Base-by-base conservation (phyloP, 495 filamentous ascomycete species). In the Collariella sp. region DNA sequence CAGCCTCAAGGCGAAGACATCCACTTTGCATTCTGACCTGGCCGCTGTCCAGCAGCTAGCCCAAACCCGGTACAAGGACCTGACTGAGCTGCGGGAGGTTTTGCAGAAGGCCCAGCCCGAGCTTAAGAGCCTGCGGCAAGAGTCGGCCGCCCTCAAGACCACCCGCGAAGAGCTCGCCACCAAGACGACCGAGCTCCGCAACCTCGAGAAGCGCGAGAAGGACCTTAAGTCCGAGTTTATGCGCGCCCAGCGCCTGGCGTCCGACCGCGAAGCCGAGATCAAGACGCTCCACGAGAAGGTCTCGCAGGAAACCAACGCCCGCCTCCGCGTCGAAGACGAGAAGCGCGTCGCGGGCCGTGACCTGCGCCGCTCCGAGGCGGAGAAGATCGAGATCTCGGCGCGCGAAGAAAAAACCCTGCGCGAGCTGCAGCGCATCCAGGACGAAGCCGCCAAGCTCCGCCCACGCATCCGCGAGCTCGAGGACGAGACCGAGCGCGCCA, bases 91-190 rank as follows among this genome's bases (percentile, higher is more conserved):
- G 41, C 73, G 84, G 29, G 83, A 88, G 34, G 79, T 88, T 9
- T 71, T 96, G 10, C 84, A 91, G 48, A 95, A 91, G 62, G 73
- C 84, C 10, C 89, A 96, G 57, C 87, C 90, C 1, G 93, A 98
- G 67, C 74, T 97, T 18, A 81, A 79, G 57, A 79, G 75, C 16
- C 70, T 96, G 9, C 80, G 87, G 9, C 79, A 79, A 35, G 93
- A 97, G 55, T 84, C 85, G 34, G 76, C 83, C 0, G 79, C 84
- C 12, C 71, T 96, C 36, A 87, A 84, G 69, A 70, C 71, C 2
- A 71, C 80, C 12, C 89, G 86, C 57, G 85, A 88, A 46, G 85
- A 88, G 38, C 76, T 96, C 6, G 73, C 73, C 11, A 77, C 79
- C 38, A 86, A 86, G 65, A 77, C 78, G 18, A 70, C 73, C 0